Evolutionary conservation across 306 rosid species (phyloP), one percentile per base, ranked within the genome.

Genomic region (Cicer cuneatum): DNA sequence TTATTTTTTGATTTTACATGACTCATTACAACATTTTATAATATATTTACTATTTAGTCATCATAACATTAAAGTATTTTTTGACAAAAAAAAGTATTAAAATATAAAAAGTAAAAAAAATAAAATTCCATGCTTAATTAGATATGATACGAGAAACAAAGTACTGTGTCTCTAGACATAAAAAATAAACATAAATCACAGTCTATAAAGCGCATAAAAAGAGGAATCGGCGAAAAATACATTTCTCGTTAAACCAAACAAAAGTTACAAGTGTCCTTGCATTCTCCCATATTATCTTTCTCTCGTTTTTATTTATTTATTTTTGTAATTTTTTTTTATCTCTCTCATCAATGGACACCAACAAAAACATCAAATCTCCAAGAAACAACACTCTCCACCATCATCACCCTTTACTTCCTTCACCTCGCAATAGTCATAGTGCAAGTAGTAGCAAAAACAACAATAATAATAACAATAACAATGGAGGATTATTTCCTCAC

Each of bases 231-330:
- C 12, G 72, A 82, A 78, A 60, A 78, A 78, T 78, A 77, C 86
- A 84, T 81, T 92, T 89, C 92, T 86, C 70, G 82, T 92, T 86
- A 66, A 82, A 89, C 94, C 70, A 78, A 68, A 61, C 58, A 42
- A 72, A 73, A 68, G 62, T 69, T 61, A 59, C 86, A 37, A 16
- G 74, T 35, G 12, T 48, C 33, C 40, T 46, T 47, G 14, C 58
- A 47, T 49, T 14, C 41, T 8, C 1, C 2, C 3, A 9, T 15
- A 33, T 0, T 19, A 0, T 5, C 10, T 64, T 52, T 64, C 53
- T 42, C 53, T 65, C 1, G 1, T 1, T 48, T 21, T 21, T 2
- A 21, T 21, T 51, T n/a, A n/a, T n/a, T 7, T 51, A 1, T 6
- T 5, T 49, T 14, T 14, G n/a, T 51, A 0, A 1, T 13, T 7